phyloP scores from a whole-genome alignment of 305 asterid genomes.

The Stenogyne calaminthoides region DNA sequence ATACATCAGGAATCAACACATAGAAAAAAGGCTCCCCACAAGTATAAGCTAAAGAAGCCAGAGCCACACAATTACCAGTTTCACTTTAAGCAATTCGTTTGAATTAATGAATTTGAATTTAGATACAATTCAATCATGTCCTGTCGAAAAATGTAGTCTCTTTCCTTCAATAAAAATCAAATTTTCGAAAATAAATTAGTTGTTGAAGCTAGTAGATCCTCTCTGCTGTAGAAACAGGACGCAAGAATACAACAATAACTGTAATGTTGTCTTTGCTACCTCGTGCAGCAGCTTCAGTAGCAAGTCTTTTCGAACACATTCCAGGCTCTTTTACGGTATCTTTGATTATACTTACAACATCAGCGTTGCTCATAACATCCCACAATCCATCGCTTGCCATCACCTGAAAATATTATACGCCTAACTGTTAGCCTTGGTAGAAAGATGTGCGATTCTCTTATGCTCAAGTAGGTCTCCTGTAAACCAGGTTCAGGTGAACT shows the following conservation, averaged over 20 bases:
- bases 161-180: not conserved
- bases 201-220: slow-evolving; percentile 68
- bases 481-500: not conserved
- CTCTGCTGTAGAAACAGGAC: slow-evolving; percentile 88
- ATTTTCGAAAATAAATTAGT: not conserved
- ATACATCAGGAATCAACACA: too few species aligned
- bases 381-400: slow-evolving; percentile 96
- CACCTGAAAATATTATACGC: slow-evolving; percentile 49
- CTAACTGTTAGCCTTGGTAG: not conserved
- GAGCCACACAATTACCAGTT: too few species aligned
- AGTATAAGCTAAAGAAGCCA: too few species aligned
- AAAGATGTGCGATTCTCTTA: not conserved
- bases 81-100: too few species aligned
- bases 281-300: slow-evolving; percentile 80
- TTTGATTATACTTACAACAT: slow-evolving; percentile 69
- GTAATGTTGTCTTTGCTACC: slow-evolving; percentile 94
- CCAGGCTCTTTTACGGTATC: slow-evolving; percentile 93
- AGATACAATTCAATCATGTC: too few species aligned
- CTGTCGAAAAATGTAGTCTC: not conserved
- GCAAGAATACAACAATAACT: slow-evolving; percentile 75
- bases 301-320: slow-evolving; percentile 93
- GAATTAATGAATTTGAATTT: too few species aligned
- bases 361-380: slow-evolving; percentile 74
- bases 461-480: not conserved
- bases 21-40: too few species aligned